A percentile compares a stretch with the other conserved stretches of the same genome.
Conservation (phyloP, 345 rosid genomes). For the Nephelium lappaceum region DNA sequence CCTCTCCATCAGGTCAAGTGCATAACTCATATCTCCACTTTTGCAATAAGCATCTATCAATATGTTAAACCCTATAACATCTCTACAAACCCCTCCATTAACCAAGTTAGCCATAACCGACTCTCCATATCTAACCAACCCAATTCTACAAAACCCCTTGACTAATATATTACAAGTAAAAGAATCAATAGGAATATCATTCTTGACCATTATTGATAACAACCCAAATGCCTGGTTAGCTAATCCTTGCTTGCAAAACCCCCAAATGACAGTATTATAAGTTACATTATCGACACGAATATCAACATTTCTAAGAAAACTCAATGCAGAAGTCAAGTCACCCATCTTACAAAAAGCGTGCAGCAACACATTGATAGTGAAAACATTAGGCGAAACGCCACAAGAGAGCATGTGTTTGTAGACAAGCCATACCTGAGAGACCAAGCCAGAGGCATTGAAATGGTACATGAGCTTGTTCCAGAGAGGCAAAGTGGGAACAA, state of each 20-base stretch:
- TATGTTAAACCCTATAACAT: slow-evolving; percentile 42
- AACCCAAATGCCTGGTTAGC: slow-evolving; percentile 59
- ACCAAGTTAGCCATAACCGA: slow-evolving; percentile 38
- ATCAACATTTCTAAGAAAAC: slow-evolving; percentile 56
- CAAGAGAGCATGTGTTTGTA: slow-evolving; percentile 69
- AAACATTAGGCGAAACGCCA: slow-evolving; percentile 62
- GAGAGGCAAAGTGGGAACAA: slow-evolving; percentile 48
- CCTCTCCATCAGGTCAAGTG: slow-evolving; percentile 42
- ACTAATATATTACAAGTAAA: slow-evolving; percentile 71
- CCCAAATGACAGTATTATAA: slow-evolving; percentile 80
- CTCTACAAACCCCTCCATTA: too few relatives aligned
- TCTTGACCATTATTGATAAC: slow-evolving; percentile 70
- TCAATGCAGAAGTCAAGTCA: slow-evolving; percentile 57
- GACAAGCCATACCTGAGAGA: slow-evolving; percentile 66
- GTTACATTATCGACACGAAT: slow-evolving; percentile 58
- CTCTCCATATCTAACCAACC: slow-evolving; percentile 54
- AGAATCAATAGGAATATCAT: slow-evolving; percentile 53
- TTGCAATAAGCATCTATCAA: slow-evolving; percentile 30
- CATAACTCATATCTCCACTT: slow-evolving; percentile 42
- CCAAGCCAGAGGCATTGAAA: slow-evolving; percentile 62
- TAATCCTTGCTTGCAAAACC: slow-evolving; percentile 69
- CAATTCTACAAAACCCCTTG: slow-evolving; percentile 74
- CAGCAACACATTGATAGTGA: slow-evolving; percentile 68
- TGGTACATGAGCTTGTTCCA: slow-evolving; percentile 68
- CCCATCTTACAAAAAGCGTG: slow-evolving; percentile 85